phyloP scores from a whole-genome alignment of 2,329 filamentous ascomycete species.

The Botrytis elliptica region DNA sequence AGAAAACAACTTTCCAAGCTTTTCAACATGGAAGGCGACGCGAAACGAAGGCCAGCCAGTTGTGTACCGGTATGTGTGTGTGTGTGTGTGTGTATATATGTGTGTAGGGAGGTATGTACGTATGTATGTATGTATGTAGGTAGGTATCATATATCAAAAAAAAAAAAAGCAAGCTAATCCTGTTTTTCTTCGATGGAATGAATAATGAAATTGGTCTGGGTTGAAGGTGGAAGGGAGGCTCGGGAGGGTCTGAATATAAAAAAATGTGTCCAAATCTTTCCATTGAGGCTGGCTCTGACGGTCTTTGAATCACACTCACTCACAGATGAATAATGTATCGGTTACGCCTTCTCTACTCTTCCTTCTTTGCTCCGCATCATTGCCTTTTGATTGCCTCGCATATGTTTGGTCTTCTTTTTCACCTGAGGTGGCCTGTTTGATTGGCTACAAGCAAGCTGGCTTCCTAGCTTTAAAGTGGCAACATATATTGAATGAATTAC shows the following conservation, averaged over 20 bases:
- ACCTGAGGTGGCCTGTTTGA: neutral
- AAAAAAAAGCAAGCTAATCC: neutral
- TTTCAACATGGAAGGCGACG: neutral
- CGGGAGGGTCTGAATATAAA: neutral
- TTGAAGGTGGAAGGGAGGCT: too few species aligned
- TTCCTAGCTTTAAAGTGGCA: neutral
- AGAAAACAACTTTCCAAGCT: neutral
- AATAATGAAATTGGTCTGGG: neutral
- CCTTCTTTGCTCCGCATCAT: slow-evolving; percentile 1
- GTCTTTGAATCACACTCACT: neutral
- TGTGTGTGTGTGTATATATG: too few species aligned
- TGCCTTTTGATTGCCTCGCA: neutral
- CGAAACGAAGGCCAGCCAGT: neutral
- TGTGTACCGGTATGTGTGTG: neutral
- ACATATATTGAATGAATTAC: neutral
- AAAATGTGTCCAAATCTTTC: neutral
- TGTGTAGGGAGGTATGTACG: too few species aligned
- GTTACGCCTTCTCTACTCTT: neutral
- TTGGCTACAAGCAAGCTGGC: neutral
- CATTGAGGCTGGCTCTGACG: neutral
- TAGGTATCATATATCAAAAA: neutral
- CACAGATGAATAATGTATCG: neutral
- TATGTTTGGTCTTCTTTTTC: neutral
- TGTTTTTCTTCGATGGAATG: neutral
- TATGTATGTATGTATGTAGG: too few species aligned